These are phyloP conservation scores for Pyrenophora graminea DNA, from an alignment of 2,329 filamentous ascomycete genomes.

Conservation along the genomic window DNA sequence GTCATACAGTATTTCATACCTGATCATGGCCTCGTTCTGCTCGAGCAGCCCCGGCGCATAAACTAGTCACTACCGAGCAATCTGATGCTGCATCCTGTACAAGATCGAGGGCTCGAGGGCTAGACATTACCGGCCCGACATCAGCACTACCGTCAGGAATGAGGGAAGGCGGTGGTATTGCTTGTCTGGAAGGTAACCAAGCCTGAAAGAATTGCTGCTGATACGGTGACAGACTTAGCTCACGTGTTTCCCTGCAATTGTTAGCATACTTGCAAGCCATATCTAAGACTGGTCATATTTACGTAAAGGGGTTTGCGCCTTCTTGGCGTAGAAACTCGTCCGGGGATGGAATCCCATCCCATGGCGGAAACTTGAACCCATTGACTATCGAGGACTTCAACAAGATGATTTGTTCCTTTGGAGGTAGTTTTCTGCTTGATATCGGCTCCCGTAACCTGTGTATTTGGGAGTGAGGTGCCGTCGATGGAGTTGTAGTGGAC, in stretches of 20 bases:
- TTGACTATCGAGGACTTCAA: constrained; percentile 79
- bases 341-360: constrained; percentile 66
- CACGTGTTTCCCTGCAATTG: constrained; percentile 62
- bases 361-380: constrained; percentile 81
- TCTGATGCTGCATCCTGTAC: constrained; percentile 96
- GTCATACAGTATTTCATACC: constrained; percentile 51
- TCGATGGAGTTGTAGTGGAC: constrained; percentile 6
- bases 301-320: constrained; percentile 63
- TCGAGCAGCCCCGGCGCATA: constrained; percentile 79
- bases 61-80: constrained; percentile 93
- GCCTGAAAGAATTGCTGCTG: constrained; percentile 78
- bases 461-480: constrained; percentile 29
- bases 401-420: constrained; percentile 75
- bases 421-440: constrained; percentile 66
- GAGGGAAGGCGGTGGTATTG: constrained; percentile 58
- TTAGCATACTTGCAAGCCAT: constrained; percentile 1
- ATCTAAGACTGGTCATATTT: constrained; percentile 41
- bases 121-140: constrained; percentile 60
- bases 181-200: constrained; percentile 78
- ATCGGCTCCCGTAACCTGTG: constrained; percentile 52
- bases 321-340: constrained; percentile 64
- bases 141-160: constrained; percentile 33
- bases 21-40: constrained; percentile 69
- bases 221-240: constrained; percentile 72
- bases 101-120: constrained; percentile 70